Conservation (phyloP, 768 basidiomycete species). For the Naganishia onofrii region DNA sequence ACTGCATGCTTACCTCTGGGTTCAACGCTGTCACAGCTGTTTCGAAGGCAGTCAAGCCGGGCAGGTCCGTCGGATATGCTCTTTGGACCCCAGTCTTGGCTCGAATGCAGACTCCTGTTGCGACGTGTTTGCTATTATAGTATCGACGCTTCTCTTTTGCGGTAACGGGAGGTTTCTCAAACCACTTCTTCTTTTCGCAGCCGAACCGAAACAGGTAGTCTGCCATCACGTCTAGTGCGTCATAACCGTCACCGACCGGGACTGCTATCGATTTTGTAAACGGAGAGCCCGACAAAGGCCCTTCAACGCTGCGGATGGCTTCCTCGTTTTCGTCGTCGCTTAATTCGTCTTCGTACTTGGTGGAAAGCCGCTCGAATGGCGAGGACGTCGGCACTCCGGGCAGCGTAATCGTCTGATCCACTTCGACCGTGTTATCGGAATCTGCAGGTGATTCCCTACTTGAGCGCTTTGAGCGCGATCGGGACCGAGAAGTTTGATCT, state of each 20-base stretch:
- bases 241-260: slow-evolving; percentile 43
- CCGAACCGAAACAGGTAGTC: slow-evolving; percentile 47
- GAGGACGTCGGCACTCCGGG: background rate
- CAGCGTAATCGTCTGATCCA: background rate
- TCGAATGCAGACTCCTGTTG: slow-evolving; percentile 43
- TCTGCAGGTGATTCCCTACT: background rate
- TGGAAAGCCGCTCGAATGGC: background rate
- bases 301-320: background rate
- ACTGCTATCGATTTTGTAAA: slow-evolving; percentile 31
- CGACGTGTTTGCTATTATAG: slow-evolving; percentile 20
- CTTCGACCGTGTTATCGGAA: background rate
- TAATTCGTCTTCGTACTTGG: background rate
- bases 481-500: background rate
- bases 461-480: background rate
- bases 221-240: slow-evolving; percentile 49
- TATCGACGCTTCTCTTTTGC: slow-evolving; percentile 21
- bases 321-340: background rate
- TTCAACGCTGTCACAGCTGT: slow-evolving; percentile 71
- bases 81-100: slow-evolving; percentile 54
- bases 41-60: slow-evolving; percentile 76
- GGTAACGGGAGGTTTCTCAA: slow-evolving; percentile 40
- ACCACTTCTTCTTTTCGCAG: slow-evolving; percentile 45
- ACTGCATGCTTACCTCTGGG: slow-evolving; percentile 61
- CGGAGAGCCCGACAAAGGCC: background rate
- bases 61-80: slow-evolving; percentile 81